Evolutionary conservation across 148 eudicot species (phyloP).

Genomic region (Rhododendron vialii): DNA sequence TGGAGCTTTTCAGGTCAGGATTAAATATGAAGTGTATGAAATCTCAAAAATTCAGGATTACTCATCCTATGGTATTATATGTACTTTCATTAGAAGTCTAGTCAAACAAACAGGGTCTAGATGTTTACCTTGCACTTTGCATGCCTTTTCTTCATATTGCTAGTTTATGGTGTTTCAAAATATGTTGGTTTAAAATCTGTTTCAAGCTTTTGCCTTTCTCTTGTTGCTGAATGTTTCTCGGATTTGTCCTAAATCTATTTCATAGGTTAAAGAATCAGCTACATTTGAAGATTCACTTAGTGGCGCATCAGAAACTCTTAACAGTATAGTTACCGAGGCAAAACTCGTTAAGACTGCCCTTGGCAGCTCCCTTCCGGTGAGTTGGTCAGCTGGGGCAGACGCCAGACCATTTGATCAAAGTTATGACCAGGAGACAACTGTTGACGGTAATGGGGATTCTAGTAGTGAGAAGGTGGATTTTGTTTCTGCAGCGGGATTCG

Average conservation of each 20-base stretch:
- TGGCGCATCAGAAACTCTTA: slow-evolving; percentile 30
- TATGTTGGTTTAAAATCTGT: not conserved
- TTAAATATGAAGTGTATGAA: not conserved
- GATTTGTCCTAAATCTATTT: not conserved
- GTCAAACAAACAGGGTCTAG: not conserved
- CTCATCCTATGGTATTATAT: not conserved
- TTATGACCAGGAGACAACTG: slow-evolving; percentile 13
- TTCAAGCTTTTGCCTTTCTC: not conserved
- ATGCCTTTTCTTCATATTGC: not conserved
- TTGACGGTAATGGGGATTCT: slow-evolving; percentile 13
- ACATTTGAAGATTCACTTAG: slow-evolving; percentile 17
- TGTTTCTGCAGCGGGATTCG: slow-evolving; percentile 85
- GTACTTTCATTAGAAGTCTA: not conserved
- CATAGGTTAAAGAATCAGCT: slow-evolving; percentile 51
- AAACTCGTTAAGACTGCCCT: slow-evolving; percentile 73
- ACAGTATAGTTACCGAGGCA: slow-evolving; percentile 65
- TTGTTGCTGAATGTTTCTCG: not conserved
- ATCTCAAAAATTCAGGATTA: not conserved
- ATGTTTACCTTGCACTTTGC: not conserved
- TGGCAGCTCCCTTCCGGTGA: slow-evolving; percentile 81
- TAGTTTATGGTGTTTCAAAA: not conserved
- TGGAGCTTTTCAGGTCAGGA: not conserved
- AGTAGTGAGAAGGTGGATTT: slow-evolving; percentile 45
- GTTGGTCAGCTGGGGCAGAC: slow-evolving; percentile 72
- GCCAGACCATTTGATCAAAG: slow-evolving; percentile 20